Conservation (phyloP, 257 asterid genomes). For the Solanum paucissectum region DNA sequence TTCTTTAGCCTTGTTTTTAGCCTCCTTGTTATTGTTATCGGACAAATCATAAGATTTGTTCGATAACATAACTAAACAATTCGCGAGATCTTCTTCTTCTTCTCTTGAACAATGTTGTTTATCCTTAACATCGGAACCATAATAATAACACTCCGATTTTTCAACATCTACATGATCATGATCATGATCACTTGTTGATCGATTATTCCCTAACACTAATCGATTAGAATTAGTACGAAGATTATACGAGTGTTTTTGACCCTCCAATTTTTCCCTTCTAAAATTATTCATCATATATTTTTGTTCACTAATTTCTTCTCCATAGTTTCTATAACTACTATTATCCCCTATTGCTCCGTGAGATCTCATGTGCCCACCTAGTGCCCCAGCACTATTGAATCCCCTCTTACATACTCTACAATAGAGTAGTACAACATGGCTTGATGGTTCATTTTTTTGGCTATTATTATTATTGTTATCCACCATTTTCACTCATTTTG, state of each 20-base stretch:
- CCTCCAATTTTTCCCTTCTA: conserved; percentile 6
- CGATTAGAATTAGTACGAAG: conserved; percentile 46
- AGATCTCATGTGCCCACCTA: conserved; percentile 61
- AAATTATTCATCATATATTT: not conserved
- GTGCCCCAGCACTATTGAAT: conserved; percentile 38
- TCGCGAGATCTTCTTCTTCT: conserved; percentile 79
- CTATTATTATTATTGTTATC: conserved; percentile 8
- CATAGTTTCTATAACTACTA: not conserved
- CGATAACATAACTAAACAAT: conserved; percentile 66
- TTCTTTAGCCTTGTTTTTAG: conserved; percentile 26
- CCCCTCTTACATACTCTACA: conserved; percentile 38
- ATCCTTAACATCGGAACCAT: not conserved
- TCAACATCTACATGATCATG: not conserved
- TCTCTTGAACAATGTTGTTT: conserved; percentile 7
- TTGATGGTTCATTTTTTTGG: conserved; percentile 4
- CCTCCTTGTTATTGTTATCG: not conserved
- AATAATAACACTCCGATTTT: not conserved
- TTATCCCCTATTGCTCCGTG: conserved; percentile 26
- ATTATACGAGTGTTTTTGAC: conserved; percentile 38
- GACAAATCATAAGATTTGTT: conserved; percentile 20
- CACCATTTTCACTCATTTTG: not conserved
- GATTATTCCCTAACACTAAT: not conserved
- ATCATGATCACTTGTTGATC: conserved; percentile 1
- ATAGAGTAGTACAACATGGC: conserved; percentile 15
- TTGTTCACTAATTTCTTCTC: conserved; percentile 7